These are phyloP conservation scores for Phaeosphaeriaceae sp. DNA, from an alignment of 2,329 filamentous ascomycete genomes.

Conservation along the genomic window DNA sequence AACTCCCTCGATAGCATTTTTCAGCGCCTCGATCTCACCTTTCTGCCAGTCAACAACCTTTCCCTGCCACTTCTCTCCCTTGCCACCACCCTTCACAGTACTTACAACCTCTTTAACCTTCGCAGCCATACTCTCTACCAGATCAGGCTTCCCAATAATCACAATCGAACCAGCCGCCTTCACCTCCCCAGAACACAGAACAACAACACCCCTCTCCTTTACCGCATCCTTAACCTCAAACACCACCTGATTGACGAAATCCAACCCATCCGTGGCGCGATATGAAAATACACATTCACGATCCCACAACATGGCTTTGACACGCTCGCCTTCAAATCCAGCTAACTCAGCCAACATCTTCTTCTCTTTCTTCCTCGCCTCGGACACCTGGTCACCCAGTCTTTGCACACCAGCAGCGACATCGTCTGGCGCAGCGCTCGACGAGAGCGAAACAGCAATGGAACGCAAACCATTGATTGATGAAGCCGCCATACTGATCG, in stretches of 20 bases:
- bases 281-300: slow-evolving; percentile 28
- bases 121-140: slow-evolving; percentile 30
- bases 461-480: slow-evolving; percentile 35
- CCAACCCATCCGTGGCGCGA: slow-evolving; percentile 35
- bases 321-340: slow-evolving; percentile 30
- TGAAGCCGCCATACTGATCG: slow-evolving; percentile 32
- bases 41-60: slow-evolving; percentile 43
- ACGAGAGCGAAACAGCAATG: slow-evolving; percentile 36
- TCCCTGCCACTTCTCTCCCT: slow-evolving; percentile 43
- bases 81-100: slow-evolving; percentile 40
- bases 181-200: slow-evolving; percentile 36
- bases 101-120: slow-evolving; percentile 35
- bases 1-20: slow-evolving; percentile 21
- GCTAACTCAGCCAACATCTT: slow-evolving; percentile 38
- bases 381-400: slow-evolving; percentile 30
- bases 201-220: slow-evolving; percentile 30
- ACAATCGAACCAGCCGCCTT: slow-evolving; percentile 36
- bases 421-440: slow-evolving; percentile 27
- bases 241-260: slow-evolving; percentile 38
- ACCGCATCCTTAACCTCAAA: slow-evolving; percentile 34
- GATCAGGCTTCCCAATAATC: slow-evolving; percentile 31
- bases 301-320: slow-evolving; percentile 24
- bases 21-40: slow-evolving; percentile 38
- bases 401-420: slow-evolving; percentile 31
- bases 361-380: slow-evolving; percentile 34